Percentiles rank a stretch among this genome's conserved stretches.
phyloP scores from a whole-genome alignment of 2,329 filamentous ascomycete species.

The Tolypocladium ophioglossoides region DNA sequence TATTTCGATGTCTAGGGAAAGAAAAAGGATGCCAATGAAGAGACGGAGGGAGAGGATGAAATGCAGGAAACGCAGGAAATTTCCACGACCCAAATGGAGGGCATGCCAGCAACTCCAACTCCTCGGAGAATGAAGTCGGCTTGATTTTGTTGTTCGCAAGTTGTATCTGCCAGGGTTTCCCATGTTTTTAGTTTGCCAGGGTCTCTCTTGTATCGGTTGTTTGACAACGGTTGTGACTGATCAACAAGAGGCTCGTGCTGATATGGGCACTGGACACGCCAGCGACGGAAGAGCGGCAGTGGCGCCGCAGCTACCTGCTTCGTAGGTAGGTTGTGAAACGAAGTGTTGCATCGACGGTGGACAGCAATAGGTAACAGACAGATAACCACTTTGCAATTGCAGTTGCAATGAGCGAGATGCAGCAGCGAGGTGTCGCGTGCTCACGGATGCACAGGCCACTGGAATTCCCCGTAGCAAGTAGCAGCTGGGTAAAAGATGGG shows the following conservation, averaged over 20 bases:
- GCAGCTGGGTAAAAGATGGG: too few relatives aligned
- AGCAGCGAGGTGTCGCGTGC: background rate
- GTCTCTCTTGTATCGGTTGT: background rate
- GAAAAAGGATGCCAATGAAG: background rate
- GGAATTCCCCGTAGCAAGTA: too few relatives aligned
- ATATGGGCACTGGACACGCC: background rate
- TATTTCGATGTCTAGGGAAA: background rate
- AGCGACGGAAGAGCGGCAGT: background rate
- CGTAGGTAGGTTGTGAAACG: too few relatives aligned
- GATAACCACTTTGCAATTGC: background rate
- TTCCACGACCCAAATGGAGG: background rate
- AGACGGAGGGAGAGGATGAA: background rate
- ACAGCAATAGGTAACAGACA: background rate
- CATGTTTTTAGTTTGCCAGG: background rate
- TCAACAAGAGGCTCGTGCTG: background rate
- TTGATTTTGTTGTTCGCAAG: background rate
- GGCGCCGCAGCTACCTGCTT: background rate
- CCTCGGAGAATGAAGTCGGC: background rate
- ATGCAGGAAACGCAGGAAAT: background rate
- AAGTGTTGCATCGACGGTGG: background rate
- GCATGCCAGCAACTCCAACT: background rate
- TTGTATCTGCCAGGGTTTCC: background rate
- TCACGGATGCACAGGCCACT: background rate
- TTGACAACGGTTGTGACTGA: background rate
- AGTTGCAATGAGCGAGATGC: background rate